Evolutionary conservation across 1,284 basidiomycete genomes (phyloP).

Genomic region (Xerocomus amazonicus): DNA sequence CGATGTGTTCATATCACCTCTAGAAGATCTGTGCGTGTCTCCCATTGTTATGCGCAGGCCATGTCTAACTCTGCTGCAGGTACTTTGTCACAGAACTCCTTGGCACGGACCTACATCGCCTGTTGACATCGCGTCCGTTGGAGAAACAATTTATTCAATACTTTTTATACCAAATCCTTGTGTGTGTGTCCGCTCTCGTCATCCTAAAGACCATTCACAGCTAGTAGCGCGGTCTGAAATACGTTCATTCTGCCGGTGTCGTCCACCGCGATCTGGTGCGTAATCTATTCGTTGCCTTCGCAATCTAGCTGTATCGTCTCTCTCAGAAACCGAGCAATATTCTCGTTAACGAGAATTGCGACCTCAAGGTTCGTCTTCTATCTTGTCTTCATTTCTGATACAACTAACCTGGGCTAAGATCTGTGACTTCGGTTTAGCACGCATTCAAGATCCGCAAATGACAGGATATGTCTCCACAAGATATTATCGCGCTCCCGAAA

Average conservation of each 20-base stretch:
- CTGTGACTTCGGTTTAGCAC: conserved; percentile 97
- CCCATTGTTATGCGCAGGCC: not conserved
- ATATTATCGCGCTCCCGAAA: conserved; percentile 98
- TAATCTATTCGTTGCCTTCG: not conserved
- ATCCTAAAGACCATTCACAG: conserved; percentile 6
- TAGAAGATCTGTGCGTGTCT: conserved; percentile 85
- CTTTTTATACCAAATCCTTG: conserved; percentile 98
- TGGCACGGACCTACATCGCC: conserved; percentile 95
- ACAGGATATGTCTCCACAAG: conserved; percentile 99
- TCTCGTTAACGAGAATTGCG: conserved; percentile 99
- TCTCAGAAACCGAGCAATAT: conserved; percentile 97
- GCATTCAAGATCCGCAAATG: conserved; percentile 98
- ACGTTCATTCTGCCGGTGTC: conserved; percentile 98
- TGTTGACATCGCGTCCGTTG: conserved; percentile 92
- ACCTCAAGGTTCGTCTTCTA: conserved; percentile 66
- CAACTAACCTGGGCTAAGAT: conserved; percentile 53
- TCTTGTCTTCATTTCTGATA: conserved; percentile 1
- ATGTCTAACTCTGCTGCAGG: conserved; percentile 38
- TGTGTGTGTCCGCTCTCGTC: conserved; percentile 37
- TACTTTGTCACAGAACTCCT: conserved; percentile 99
- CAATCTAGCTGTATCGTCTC: not conserved
- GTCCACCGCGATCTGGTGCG: conserved; percentile 93
- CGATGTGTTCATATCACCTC: conserved; percentile 98
- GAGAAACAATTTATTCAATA: conserved; percentile 99
- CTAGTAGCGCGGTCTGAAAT: conserved; percentile 90